phyloP scores from a whole-genome alignment of 345 rosid species.

The Toxicodendron radicans region DNA sequence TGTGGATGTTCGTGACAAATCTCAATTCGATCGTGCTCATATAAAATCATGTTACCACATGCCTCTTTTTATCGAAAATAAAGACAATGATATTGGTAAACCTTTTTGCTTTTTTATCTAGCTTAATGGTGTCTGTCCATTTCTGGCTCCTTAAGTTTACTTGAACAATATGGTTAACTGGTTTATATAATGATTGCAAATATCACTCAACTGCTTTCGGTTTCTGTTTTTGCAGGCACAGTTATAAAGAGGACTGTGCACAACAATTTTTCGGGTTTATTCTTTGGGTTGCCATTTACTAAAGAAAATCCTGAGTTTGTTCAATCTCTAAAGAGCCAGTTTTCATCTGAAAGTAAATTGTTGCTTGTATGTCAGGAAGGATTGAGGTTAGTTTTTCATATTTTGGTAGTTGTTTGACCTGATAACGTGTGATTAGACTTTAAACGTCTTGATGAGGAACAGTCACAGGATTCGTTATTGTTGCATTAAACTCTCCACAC shows the following conservation, averaged over 20 bases:
- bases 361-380: conserved; percentile 95
- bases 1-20: conserved; percentile 76
- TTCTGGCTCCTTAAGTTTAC: background rate
- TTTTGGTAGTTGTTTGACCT: background rate
- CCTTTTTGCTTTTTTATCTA: background rate
- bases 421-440: background rate
- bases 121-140: background rate
- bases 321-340: conserved; percentile 52
- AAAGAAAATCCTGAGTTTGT: conserved; percentile 77
- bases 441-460: background rate
- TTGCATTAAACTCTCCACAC: background rate
- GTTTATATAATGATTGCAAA: background rate
- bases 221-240: conserved; percentile 54
- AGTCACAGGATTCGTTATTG: background rate
- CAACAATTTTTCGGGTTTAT: conserved; percentile 88
- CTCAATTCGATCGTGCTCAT: conserved; percentile 78
- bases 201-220: background rate
- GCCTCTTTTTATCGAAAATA: conserved; percentile 79
- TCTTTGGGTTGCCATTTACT: conserved; percentile 85
- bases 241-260: conserved; percentile 78
- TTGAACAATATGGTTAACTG: background rate
- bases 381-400: conserved; percentile 56
- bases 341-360: conserved; percentile 70
- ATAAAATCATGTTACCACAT: conserved; percentile 77
- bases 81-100: conserved; percentile 82